Conservation (phyloP, 495 filamentous ascomycete species). For the Letharia columbiana region DNA sequence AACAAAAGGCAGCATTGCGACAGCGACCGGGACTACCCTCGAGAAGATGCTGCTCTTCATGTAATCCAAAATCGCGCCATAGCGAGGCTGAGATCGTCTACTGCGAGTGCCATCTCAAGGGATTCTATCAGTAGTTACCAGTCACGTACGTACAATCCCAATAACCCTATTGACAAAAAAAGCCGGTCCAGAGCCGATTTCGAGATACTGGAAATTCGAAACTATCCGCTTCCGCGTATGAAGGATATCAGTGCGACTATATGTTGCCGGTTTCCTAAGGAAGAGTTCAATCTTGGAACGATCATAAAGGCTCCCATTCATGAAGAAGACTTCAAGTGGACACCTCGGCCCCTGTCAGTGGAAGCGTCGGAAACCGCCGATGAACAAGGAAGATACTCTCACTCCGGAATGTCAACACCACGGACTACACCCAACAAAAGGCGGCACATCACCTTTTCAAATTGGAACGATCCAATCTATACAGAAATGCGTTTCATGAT, state of each 20-base stretch:
- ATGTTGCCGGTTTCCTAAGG: constrained; percentile 3
- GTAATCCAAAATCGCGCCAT: neutral
- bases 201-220: neutral
- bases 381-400: neutral
- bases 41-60: neutral
- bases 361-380: neutral
- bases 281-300: constrained; percentile 13
- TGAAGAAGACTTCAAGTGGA: constrained; percentile 21
- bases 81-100: neutral
- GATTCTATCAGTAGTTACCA: neutral
- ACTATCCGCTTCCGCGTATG: constrained; percentile 4
- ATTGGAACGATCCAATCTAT: constrained; percentile 18
- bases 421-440: neutral
- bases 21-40: neutral
- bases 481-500: constrained; percentile 22
- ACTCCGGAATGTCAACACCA: neutral
- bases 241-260: neutral
- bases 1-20: neutral
- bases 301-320: constrained; percentile 24
- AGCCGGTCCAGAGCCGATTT: neutral
- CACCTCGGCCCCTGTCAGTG: neutral
- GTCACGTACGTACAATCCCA: neutral
- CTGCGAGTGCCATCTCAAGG: neutral
- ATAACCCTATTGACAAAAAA: neutral
- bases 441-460: constrained; percentile 5